These are phyloP conservation scores for Teratosphaeria destructans DNA, from an alignment of 2,329 filamentous ascomycete genomes.

Conservation along the genomic window DNA sequence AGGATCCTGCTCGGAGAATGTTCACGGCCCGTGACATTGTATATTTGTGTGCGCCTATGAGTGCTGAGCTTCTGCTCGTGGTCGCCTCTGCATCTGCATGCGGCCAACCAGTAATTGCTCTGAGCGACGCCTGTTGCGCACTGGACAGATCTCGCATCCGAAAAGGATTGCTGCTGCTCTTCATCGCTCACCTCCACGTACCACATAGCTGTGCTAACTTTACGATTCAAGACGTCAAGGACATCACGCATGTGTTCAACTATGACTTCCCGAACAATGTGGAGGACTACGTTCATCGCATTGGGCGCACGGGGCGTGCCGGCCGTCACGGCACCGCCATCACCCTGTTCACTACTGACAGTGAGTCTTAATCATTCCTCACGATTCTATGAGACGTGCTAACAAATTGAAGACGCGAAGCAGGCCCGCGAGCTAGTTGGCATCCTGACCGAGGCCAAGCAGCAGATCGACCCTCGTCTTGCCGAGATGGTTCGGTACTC, in stretches of 20 bases:
- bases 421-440: slow-evolving; percentile 87
- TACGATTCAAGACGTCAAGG: slow-evolving; percentile 89
- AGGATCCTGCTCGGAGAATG: slow-evolving; percentile 54
- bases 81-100: neutral
- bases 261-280: slow-evolving; percentile 98
- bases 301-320: slow-evolving; percentile 58
- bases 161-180: slow-evolving; percentile 43
- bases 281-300: slow-evolving; percentile 60
- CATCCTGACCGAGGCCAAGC: slow-evolving; percentile 91
- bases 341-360: slow-evolving; percentile 98
- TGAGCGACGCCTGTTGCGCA: slow-evolving; percentile 22
- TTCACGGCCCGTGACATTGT: slow-evolving; percentile 40
- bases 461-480: slow-evolving; percentile 92
- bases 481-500: slow-evolving; percentile 92
- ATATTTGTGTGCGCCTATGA: slow-evolving; percentile 24
- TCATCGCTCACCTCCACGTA: slow-evolving; percentile 50
- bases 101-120: slow-evolving; percentile 1
- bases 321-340: slow-evolving; percentile 93
- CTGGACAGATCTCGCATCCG: slow-evolving; percentile 35
- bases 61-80: slow-evolving; percentile 12
- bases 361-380: slow-evolving; percentile 49
- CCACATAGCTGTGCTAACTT: slow-evolving; percentile 37
- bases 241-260: slow-evolving; percentile 99
- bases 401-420: slow-evolving; percentile 34
- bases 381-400: slow-evolving; percentile 14